phyloP scores from a whole-genome alignment of 768 basidiomycete genomes.

The Cyclocybe aegerita region DNA sequence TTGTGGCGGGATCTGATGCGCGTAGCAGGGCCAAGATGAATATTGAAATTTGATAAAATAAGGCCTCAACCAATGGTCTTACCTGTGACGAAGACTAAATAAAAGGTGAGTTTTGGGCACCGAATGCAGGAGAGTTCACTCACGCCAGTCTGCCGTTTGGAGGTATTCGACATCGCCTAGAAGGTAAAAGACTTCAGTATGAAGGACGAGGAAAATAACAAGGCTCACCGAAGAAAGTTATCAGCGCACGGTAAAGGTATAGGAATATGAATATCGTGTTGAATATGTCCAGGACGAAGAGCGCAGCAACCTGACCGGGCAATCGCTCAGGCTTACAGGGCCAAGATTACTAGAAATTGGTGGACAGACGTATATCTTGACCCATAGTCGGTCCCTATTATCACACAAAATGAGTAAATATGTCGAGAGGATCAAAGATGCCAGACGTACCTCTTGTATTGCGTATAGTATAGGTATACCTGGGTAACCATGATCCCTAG shows the following conservation, averaged over 20 bases:
- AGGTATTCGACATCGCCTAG: slow-evolving; percentile 11
- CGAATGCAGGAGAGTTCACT: not conserved
- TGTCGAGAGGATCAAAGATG: slow-evolving; percentile 7
- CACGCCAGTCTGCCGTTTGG: slow-evolving; percentile 18
- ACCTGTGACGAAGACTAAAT: too few species aligned
- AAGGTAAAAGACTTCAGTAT: not conserved
- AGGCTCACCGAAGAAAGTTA: slow-evolving; percentile 5
- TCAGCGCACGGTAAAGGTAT: slow-evolving; percentile 8
- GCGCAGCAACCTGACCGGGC: slow-evolving; percentile 2
- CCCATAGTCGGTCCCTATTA: slow-evolving; percentile 7
- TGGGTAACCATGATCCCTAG: slow-evolving; percentile 17
- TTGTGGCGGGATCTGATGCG: slow-evolving; percentile 39
- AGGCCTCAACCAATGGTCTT: too few species aligned
- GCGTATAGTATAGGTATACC: slow-evolving; percentile 12
- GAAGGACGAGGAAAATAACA: not conserved
- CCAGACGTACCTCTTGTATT: slow-evolving; percentile 23
- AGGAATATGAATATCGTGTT: slow-evolving; percentile 3
- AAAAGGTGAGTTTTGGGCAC: too few species aligned
- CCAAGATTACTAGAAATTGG: not conserved
- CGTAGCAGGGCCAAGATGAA: too few species aligned
- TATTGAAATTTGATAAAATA: too few species aligned
- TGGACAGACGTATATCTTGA: slow-evolving; percentile 5
- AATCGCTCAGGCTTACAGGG: not conserved
- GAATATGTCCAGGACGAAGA: slow-evolving; percentile 9
- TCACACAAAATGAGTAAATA: not conserved